A percentile compares a stretch with the other conserved stretches of the same genome.
phyloP scores from a whole-genome alignment of 164 flowering plant species.

The Vitis rupestris region DNA sequence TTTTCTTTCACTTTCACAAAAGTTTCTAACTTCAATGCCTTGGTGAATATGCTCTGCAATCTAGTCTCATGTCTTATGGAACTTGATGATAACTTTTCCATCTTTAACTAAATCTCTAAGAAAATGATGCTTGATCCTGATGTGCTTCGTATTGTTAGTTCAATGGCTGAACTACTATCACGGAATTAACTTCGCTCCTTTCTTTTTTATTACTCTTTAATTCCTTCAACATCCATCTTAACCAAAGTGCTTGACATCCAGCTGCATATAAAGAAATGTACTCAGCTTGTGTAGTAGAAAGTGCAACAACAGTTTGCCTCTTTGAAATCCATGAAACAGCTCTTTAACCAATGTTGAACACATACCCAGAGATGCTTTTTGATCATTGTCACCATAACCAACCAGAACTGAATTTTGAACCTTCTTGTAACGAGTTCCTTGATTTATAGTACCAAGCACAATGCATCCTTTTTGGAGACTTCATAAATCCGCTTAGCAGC shows the following conservation, averaged over 20 bases:
- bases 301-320: neutral
- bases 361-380: neutral
- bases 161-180: too few species aligned
- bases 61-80: too few species aligned
- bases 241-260: neutral
- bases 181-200: too few species aligned
- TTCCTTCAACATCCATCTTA: neutral
- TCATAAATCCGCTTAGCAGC: neutral
- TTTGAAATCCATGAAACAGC: neutral
- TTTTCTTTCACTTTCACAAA: too few species aligned
- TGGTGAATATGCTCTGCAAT: too few species aligned
- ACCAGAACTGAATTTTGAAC: neutral
- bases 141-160: too few species aligned
- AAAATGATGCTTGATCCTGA: too few species aligned
- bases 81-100: too few species aligned
- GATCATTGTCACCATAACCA: conserved; percentile 1
- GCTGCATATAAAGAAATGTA: neutral
- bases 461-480: neutral
- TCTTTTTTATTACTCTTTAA: neutral
- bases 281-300: neutral
- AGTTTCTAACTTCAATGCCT: too few species aligned
- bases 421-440: neutral
- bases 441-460: too few species aligned
- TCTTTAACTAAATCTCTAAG: too few species aligned
- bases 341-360: neutral